Percentiles rank a stretch among this genome's conserved stretches.
Evolutionary conservation across 495 filamentous ascomycete genomes (phyloP).

Genomic region (Aspergillus olivimuriae): DNA sequence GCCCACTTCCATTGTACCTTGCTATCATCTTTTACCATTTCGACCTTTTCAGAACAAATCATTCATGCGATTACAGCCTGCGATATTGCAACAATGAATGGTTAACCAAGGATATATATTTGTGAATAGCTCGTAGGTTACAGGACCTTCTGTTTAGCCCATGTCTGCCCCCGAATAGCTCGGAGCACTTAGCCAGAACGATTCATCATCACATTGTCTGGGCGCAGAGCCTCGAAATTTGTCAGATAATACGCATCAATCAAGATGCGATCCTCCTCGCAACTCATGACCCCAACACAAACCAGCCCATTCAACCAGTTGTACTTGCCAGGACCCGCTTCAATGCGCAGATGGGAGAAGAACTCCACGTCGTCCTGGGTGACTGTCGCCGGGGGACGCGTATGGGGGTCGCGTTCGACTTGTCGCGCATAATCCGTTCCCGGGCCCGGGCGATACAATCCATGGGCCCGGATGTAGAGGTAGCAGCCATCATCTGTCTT

Average conservation of each 20-base stretch:
- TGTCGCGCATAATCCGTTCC: conserved; percentile 23
- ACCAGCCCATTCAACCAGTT: conserved; percentile 31
- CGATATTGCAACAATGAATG: too few species aligned
- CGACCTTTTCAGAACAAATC: too few species aligned
- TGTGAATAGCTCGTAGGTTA: neutral
- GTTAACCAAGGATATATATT: too few species aligned
- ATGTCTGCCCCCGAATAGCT: neutral
- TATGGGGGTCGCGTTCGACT: conserved; percentile 14
- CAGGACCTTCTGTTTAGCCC: neutral
- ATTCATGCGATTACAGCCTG: too few species aligned
- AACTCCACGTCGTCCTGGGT: conserved; percentile 28
- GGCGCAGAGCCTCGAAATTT: conserved; percentile 23
- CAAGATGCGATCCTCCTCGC: conserved; percentile 24
- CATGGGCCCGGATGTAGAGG: conserved; percentile 27
- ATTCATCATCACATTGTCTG: conserved; percentile 20
- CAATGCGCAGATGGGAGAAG: conserved; percentile 26
- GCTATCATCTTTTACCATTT: too few species aligned
- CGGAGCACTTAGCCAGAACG: neutral
- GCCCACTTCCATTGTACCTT: too few species aligned
- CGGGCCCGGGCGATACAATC: conserved; percentile 27
- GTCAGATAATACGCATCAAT: conserved; percentile 32
- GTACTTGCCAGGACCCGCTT: conserved; percentile 23
- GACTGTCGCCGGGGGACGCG: conserved; percentile 14
- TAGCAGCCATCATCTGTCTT: conserved; percentile 21
- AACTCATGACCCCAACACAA: conserved; percentile 28